A percentile compares a stretch with the other conserved stretches of the same genome.
Conservation (phyloP, 768 basidiomycete species). For the Boletus sensibilis region DNA sequence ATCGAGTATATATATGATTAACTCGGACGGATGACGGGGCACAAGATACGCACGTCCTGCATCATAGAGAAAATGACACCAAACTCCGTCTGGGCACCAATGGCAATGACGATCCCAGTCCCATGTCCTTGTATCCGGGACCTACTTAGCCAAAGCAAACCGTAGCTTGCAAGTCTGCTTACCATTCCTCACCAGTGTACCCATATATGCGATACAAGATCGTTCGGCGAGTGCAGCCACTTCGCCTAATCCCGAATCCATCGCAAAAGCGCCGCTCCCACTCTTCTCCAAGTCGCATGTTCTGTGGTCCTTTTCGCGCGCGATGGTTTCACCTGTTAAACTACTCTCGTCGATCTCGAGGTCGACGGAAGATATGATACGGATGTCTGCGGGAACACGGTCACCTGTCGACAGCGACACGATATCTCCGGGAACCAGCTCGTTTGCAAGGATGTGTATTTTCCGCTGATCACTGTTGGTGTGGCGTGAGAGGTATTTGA, state of each 20-base stretch:
- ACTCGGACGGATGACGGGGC: neutral
- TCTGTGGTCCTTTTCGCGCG: slow-evolving; percentile 65
- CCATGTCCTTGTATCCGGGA: slow-evolving; percentile 59
- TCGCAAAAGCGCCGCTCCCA: slow-evolving; percentile 5
- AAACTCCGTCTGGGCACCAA: slow-evolving; percentile 86
- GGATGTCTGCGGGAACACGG: slow-evolving; percentile 90
- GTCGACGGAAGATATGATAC: slow-evolving; percentile 76
- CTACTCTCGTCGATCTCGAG: slow-evolving; percentile 96
- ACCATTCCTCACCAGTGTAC: slow-evolving; percentile 91
- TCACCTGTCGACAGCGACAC: slow-evolving; percentile 89
- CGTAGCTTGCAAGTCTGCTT: slow-evolving; percentile 9
- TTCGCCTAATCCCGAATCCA: slow-evolving; percentile 37
- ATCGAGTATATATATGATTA: neutral
- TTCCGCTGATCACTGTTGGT: slow-evolving; percentile 47
- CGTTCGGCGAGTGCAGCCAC: slow-evolving; percentile 74
- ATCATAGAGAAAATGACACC: slow-evolving; percentile 97
- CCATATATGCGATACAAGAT: slow-evolving; percentile 91
- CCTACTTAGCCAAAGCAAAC: slow-evolving; percentile 3
- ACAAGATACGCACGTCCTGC: slow-evolving; percentile 69
- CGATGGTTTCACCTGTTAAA: slow-evolving; percentile 88
- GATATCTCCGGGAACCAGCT: slow-evolving; percentile 94
- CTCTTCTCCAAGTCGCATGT: slow-evolving; percentile 48
- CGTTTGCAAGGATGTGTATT: slow-evolving; percentile 86
- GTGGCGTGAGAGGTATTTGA: neutral
- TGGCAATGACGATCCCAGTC: slow-evolving; percentile 82